phyloP scores from a whole-genome alignment of 805 yeast species.

The Metschnikowia continentalis region DNA sequence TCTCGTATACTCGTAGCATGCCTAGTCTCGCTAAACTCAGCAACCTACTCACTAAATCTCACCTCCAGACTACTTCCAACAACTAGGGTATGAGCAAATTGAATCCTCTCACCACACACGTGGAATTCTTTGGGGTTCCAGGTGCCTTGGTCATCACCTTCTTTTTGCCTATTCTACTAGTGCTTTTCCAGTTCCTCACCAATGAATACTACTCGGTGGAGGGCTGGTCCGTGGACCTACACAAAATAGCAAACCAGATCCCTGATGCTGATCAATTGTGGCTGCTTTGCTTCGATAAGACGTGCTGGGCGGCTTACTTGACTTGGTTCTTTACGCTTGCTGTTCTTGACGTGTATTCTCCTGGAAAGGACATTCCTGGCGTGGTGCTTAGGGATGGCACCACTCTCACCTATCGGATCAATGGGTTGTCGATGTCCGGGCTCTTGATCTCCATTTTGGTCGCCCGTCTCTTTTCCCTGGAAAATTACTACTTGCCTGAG shows the following conservation, averaged over 20 bases:
- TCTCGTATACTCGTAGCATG: background rate
- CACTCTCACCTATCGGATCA: slow-evolving; percentile 67
- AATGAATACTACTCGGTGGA: slow-evolving; percentile 54
- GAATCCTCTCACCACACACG: slow-evolving; percentile 68
- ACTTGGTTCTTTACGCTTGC: slow-evolving; percentile 70
- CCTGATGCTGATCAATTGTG: slow-evolving; percentile 25
- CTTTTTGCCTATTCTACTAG: slow-evolving; percentile 62
- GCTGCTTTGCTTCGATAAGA: slow-evolving; percentile 36
- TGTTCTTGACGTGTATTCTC: slow-evolving; percentile 62
- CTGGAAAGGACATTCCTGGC: slow-evolving; percentile 61
- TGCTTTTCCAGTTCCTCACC: slow-evolving; percentile 55
- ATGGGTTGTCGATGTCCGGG: slow-evolving; percentile 61
- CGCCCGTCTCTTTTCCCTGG: slow-evolving; percentile 46
- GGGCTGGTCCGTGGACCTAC: slow-evolving; percentile 45
- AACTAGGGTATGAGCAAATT: slow-evolving; percentile 22
- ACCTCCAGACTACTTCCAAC: too few relatives aligned
- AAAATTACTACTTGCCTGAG: slow-evolving; percentile 67
- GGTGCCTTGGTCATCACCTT: slow-evolving; percentile 69
- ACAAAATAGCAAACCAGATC: slow-evolving; percentile 33
- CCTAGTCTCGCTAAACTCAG: background rate
- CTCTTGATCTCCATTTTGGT: slow-evolving; percentile 35
- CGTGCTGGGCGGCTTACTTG: slow-evolving; percentile 61
- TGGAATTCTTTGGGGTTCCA: slow-evolving; percentile 72
- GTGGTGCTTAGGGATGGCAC: slow-evolving; percentile 73
- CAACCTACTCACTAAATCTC: background rate